Conservation (phyloP, 345 rosid genomes). For the Eutrema japonicum region DNA sequence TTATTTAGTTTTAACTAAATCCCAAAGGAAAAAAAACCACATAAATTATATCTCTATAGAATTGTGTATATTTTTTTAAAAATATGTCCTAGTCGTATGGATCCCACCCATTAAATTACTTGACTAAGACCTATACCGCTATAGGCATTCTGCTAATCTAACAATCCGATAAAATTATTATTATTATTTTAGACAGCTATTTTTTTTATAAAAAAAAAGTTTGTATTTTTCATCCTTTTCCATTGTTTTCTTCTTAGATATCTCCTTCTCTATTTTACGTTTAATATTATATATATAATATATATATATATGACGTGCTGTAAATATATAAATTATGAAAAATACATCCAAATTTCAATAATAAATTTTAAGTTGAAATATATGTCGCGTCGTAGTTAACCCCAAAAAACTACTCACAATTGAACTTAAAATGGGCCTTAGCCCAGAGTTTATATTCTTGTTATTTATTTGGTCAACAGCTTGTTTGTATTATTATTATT, state of each 20-base stretch:
- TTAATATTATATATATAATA: neutral
- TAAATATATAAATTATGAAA: too few species aligned
- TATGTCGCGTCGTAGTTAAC: too few species aligned
- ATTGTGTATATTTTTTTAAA: neutral
- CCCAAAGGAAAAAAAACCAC: neutral
- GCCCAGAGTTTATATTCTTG: neutral
- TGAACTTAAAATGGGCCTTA: neutral
- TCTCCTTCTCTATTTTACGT: neutral
- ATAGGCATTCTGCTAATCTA: too few species aligned
- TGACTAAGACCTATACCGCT: neutral
- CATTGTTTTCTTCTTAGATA: neutral
- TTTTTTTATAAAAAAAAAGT: too few species aligned
- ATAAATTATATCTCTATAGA: neutral
- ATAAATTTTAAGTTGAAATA: too few species aligned
- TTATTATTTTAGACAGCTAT: too few species aligned
- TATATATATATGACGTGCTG: too few species aligned
- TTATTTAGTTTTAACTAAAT: neutral
- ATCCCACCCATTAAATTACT: constrained; percentile 23
- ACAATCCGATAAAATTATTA: too few species aligned
- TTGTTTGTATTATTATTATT: neutral
- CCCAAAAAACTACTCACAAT: too few species aligned
- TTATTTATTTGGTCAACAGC: neutral
- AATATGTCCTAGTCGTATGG: neutral
- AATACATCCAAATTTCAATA: too few species aligned
- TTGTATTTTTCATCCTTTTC: neutral